Evolutionary conservation across 345 rosid genomes (phyloP).

Genomic region (Populus ilicifolia): DNA sequence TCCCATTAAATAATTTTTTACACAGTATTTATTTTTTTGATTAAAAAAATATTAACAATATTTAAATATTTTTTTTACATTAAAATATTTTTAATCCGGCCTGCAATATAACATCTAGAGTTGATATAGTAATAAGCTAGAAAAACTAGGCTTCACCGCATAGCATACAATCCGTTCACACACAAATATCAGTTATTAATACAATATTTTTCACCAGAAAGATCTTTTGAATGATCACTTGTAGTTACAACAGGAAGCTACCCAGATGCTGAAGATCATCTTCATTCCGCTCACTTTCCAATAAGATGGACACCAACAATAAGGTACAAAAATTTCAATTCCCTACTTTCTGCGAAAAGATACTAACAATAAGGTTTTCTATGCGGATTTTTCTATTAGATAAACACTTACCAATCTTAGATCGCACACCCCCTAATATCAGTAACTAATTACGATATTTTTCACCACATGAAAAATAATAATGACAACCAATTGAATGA

Average conservation of each 20-base stretch:
- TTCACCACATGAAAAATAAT: background rate
- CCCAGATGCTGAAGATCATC: background rate
- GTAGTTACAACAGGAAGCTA: background rate
- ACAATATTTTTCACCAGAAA: too few relatives aligned
- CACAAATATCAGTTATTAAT: background rate
- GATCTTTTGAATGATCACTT: too few relatives aligned
- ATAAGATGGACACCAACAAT: background rate
- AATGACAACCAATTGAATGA: too few relatives aligned
- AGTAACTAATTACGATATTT: background rate
- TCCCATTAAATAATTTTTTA: too few relatives aligned
- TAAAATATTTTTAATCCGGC: too few relatives aligned
- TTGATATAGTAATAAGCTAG: background rate
- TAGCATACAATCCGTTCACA: background rate
- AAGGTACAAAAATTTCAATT: background rate
- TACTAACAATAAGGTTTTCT: background rate
- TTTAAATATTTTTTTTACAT: too few relatives aligned
- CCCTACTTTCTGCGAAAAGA: background rate
- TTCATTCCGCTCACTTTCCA: background rate
- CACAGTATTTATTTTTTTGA: too few relatives aligned
- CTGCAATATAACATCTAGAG: fast-evolving
- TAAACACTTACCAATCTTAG: background rate
- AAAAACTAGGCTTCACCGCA: background rate
- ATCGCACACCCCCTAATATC: background rate
- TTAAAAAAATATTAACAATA: background rate
- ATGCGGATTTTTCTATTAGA: background rate